Evolutionary conservation across 129 eudicot species (phyloP), one percentile per base, ranked within the genome.

Genomic region (Deinandra increscens): DNA sequence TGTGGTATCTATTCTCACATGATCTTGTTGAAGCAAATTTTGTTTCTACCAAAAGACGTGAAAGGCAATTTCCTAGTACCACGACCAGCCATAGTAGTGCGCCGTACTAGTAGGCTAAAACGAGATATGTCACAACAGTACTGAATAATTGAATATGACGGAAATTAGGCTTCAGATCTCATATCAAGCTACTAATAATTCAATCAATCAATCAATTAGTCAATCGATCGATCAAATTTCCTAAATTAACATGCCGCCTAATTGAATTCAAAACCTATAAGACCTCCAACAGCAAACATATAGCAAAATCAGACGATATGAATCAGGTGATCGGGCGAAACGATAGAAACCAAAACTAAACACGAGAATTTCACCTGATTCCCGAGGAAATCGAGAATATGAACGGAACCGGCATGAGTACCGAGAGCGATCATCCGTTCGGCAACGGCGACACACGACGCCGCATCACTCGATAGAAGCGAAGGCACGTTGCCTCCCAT

Each of bases 381-480:
- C 45, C 98, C 98, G 11, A 92, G 89, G 60, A 92, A 92, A 88
- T 92, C 98, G 12, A 92, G 98, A 33, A 92, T 88, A 81, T 92
- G 96, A n/a, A 92, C 78, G 9, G 79, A 26, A 59, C 98, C 98
- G 9, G 44, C 79, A 62, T 83, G 98, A 61, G 98, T 92, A 9
- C 98, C 98, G 46, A 92, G 96, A 22, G 95, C 96, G 84, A 92
- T 92, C 98, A 92, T 92, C 31, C 98, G 87, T 22, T 92, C 98
- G 0, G 98, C 85, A 11, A 92, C 89, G 69, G 98, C 87, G 23
- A 92, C 82, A 71, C 98, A 92, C 0, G 98, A 80, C 10, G 98
- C 96, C 43, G 98, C 89, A 65, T 92, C 98, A 81, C 51, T 72
- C 6, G 93, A 72, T 14, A 92, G 56, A 14, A 92, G 83, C 17